Evolutionary conservation across 192 early-diverging fungal species (phyloP).

Genomic region (Linnemannia schmuckeri): DNA sequence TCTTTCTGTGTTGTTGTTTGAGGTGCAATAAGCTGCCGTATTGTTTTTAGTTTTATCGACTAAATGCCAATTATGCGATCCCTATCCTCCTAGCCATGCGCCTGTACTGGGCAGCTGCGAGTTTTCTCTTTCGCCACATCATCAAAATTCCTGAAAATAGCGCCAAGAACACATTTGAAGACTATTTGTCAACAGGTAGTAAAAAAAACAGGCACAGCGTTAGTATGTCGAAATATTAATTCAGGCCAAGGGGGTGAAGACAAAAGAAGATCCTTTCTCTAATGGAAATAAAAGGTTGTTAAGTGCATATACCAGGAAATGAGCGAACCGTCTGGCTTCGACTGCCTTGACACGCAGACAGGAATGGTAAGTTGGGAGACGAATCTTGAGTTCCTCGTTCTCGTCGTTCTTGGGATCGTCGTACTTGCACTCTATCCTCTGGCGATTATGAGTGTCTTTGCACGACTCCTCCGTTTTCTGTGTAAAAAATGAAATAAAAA

Average conservation of each 20-base stretch:
- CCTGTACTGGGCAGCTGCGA: conserved; percentile 54
- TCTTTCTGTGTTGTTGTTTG: background rate
- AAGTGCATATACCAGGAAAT: conserved; percentile 33
- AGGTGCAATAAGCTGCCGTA: background rate
- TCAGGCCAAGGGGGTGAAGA: background rate
- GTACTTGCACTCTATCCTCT: conserved; percentile 42
- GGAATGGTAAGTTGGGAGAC: conserved; percentile 27
- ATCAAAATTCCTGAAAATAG: conserved; percentile 38
- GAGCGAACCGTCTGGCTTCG: conserved; percentile 43
- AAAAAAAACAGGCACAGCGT: background rate
- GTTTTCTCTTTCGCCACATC: conserved; percentile 46
- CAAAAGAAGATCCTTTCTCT: background rate
- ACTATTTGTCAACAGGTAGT: conserved; percentile 9
- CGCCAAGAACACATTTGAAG: conserved; percentile 40
- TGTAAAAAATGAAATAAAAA: background rate
- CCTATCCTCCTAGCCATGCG: conserved; percentile 54
- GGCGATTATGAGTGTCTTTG: conserved; percentile 46
- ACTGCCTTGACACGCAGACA: conserved; percentile 47
- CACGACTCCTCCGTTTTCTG: conserved; percentile 37
- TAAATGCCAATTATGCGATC: conserved; percentile 19
- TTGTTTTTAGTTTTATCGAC: background rate
- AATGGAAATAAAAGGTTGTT: background rate
- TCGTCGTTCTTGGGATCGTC: conserved; percentile 53
- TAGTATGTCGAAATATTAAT: background rate
- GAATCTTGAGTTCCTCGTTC: conserved; percentile 50